A percentile compares a stretch with the other conserved stretches of the same genome.
Conservation (phyloP, 2,329 filamentous ascomycete species). For the Grosmannia serpens region DNA sequence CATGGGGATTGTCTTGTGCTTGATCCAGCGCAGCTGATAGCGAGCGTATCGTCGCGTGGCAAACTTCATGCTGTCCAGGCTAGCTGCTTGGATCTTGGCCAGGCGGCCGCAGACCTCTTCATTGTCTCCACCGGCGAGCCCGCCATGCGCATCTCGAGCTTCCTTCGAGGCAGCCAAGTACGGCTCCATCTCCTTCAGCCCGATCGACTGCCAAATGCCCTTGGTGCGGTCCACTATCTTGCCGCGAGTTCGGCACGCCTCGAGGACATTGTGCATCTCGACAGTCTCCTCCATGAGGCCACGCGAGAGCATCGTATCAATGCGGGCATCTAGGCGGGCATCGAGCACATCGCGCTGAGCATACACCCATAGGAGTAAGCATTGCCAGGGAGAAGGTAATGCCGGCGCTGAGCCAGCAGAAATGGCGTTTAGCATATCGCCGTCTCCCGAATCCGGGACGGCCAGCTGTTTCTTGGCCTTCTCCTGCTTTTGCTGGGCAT, state of each 20-base stretch:
- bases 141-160: background rate
- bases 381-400: conserved; percentile 30
- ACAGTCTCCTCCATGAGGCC: conserved; percentile 39
- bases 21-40: conserved; percentile 78
- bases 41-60: conserved; percentile 83
- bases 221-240: conserved; percentile 55
- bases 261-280: conserved; percentile 31
- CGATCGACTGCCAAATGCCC: conserved; percentile 95
- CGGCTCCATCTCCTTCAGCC: conserved; percentile 79
- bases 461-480: conserved; percentile 13
- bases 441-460: background rate
- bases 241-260: conserved; percentile 27
- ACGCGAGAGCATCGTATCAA: conserved; percentile 68
- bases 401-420: background rate
- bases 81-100: conserved; percentile 41
- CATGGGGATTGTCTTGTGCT: conserved; percentile 64
- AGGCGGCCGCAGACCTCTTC: conserved; percentile 24
- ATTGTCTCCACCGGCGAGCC: no score
- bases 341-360: conserved; percentile 58
- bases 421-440: background rate
- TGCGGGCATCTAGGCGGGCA: conserved; percentile 59
- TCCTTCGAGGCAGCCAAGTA: conserved; percentile 37
- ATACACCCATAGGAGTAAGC: conserved; percentile 81
- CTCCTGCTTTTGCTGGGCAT: conserved; percentile 54
- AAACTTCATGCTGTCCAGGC: conserved; percentile 65